Percentiles rank a stretch among this genome's conserved stretches.
phyloP scores from a whole-genome alignment of 2,329 filamentous ascomycete species.

The Fusarium sp. region DNA sequence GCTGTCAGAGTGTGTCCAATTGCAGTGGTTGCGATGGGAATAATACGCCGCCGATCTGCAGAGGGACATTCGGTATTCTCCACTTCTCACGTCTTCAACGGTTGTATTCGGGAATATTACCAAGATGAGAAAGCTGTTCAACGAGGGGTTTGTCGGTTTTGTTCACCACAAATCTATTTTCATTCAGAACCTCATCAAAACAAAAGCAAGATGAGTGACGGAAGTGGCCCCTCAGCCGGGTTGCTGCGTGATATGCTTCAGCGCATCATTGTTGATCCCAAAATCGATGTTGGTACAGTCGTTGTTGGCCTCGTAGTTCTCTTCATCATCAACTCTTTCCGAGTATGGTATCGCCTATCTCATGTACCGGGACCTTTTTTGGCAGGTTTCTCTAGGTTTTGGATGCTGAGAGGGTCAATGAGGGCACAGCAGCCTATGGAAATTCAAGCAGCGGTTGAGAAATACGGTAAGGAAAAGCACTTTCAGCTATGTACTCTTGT shows the following conservation, averaged over 20 bases:
- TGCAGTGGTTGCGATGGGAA: not conserved
- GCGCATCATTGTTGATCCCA: not conserved
- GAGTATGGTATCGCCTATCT: conserved; percentile 50
- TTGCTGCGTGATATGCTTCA: conserved; percentile 4
- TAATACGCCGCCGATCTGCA: not conserved
- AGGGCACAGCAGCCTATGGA: conserved; percentile 44
- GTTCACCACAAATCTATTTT: not conserved
- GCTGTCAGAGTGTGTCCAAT: not conserved
- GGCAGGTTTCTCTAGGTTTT: conserved; percentile 51
- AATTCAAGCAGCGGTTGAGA: conserved; percentile 31
- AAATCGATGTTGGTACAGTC: not conserved
- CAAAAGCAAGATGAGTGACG: not conserved
- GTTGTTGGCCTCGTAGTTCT: not conserved
- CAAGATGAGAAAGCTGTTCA: not conserved
- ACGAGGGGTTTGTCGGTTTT: not conserved
- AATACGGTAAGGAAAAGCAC: conserved; percentile 1
- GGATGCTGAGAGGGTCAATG: conserved; percentile 49
- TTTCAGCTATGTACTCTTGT: accelerated
- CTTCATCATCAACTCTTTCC: conserved; percentile 30
- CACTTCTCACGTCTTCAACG: not conserved
- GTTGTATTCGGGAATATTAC: not conserved
- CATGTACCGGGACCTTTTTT: conserved; percentile 53
- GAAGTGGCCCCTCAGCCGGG: not conserved
- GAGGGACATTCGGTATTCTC: not conserved
- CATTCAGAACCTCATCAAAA: too few relatives aligned